A percentile compares a stretch with the other conserved stretches of the same genome.
phyloP scores from a whole-genome alignment of 2,329 filamentous ascomycete species.

The Trichoderma atrobrunneum region DNA sequence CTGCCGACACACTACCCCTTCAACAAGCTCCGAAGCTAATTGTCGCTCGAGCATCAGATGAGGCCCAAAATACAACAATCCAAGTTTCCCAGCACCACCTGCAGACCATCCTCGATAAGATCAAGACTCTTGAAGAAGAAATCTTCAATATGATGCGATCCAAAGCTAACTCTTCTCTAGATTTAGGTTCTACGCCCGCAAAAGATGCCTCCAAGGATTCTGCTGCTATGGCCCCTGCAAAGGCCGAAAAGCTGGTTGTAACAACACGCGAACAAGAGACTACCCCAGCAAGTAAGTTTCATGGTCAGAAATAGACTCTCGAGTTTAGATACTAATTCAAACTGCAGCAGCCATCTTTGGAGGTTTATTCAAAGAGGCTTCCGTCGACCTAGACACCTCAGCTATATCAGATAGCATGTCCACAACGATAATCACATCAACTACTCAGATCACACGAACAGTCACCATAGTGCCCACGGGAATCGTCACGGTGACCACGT shows the following conservation, averaged over 20 bases:
- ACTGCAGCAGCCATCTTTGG: neutral
- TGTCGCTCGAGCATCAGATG: slow-evolving; percentile 27
- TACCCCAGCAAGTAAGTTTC: neutral
- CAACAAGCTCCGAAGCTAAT: slow-evolving; percentile 20
- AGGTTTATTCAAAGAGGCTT: neutral
- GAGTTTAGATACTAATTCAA: neutral
- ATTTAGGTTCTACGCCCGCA: neutral
- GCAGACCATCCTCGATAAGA: slow-evolving; percentile 29
- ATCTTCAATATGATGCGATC: slow-evolving; percentile 28
- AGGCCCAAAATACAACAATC: slow-evolving; percentile 26
- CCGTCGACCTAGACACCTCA: neutral
- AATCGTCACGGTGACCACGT: neutral
- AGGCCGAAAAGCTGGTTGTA: neutral
- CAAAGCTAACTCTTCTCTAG: neutral
- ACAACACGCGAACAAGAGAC: neutral
- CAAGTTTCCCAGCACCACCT: slow-evolving; percentile 28
- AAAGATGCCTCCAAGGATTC: neutral
- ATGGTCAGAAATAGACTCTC: no score
- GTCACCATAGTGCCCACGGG: neutral
- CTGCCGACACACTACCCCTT: slow-evolving; percentile 19
- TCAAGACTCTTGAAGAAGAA: slow-evolving; percentile 30
- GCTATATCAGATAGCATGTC: neutral
- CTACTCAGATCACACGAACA: neutral
- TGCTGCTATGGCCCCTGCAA: neutral
- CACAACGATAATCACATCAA: slow-evolving; percentile 4